phyloP scores from a whole-genome alignment of 352 stramenopile species.

The Halophytophthora batemanensis region DNA sequence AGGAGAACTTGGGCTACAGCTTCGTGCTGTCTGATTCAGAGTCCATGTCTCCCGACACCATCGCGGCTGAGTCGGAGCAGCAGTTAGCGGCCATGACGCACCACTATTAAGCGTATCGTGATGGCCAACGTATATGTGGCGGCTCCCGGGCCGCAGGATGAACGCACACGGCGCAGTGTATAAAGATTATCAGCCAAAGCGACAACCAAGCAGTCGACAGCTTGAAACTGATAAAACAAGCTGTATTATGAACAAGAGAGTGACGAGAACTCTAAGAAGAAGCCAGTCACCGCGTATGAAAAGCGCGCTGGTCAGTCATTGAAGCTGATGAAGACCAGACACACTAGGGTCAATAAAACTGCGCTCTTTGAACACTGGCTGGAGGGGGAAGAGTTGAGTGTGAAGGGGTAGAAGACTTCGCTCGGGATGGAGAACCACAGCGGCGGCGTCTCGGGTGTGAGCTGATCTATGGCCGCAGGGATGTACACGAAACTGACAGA shows the following conservation, averaged over 20 bases:
- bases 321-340: neutral
- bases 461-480: conserved; percentile 18
- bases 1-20: conserved; percentile 33
- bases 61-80: conserved; percentile 12
- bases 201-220: no score
- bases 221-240: no score
- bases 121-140: no score
- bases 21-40: conserved; percentile 35
- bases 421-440: conserved; percentile 56
- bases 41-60: conserved; percentile 7
- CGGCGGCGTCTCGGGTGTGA: conserved; percentile 33
- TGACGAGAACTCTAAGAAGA: no score
- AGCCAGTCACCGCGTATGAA: no score
- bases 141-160: no score
- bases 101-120: conserved; percentile 15
- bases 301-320: no score
- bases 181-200: neutral
- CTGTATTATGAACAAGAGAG: no score
- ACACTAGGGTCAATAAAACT: neutral
- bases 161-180: neutral
- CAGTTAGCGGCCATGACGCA: conserved; percentile 13
- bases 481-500: conserved; percentile 34
- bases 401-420: conserved; percentile 54
- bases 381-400: conserved; percentile 15
- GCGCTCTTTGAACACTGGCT: neutral